These are phyloP conservation scores for Podospora tetraspora DNA, from an alignment of 495 filamentous ascomycete species.

Conservation along the genomic window DNA sequence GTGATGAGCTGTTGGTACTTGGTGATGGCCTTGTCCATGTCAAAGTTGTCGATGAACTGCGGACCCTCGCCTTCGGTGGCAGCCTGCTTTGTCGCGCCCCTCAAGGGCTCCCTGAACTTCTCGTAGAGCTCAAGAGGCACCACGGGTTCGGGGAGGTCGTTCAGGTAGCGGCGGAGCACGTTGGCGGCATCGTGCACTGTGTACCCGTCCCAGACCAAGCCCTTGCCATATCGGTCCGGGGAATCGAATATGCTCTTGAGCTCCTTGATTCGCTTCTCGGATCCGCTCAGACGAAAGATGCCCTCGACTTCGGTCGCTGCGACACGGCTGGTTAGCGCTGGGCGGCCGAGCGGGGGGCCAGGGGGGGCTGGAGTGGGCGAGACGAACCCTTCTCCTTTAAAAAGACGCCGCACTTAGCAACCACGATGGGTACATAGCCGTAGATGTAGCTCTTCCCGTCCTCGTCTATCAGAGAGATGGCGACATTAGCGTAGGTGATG, in stretches of 20 bases:
- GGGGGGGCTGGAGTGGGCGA: background rate
- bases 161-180: slow-evolving; percentile 90
- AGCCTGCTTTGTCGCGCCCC: slow-evolving; percentile 68
- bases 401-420: slow-evolving; percentile 97
- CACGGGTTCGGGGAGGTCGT: slow-evolving; percentile 91
- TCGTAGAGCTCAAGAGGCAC: slow-evolving; percentile 94
- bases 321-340: slow-evolving; percentile 14
- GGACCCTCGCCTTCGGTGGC: slow-evolving; percentile 54
- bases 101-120: slow-evolving; percentile 78
- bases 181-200: slow-evolving; percentile 99
- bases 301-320: slow-evolving; percentile 93
- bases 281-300: slow-evolving; percentile 93
- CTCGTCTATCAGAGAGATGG: slow-evolving; percentile 89
- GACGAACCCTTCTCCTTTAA: slow-evolving; percentile 93
- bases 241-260: slow-evolving; percentile 88
- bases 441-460: slow-evolving; percentile 94
- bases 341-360: no score
- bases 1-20: slow-evolving; percentile 88
- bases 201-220: slow-evolving; percentile 93
- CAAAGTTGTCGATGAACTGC: slow-evolving; percentile 60
- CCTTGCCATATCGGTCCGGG: slow-evolving; percentile 94
- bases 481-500: slow-evolving; percentile 98
- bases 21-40: slow-evolving; percentile 68
- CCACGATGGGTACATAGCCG: slow-evolving; percentile 97
- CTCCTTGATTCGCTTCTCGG: slow-evolving; percentile 98